phyloP scores from a whole-genome alignment of 2,329 filamentous ascomycete genomes.

The Fusarium sp. region DNA sequence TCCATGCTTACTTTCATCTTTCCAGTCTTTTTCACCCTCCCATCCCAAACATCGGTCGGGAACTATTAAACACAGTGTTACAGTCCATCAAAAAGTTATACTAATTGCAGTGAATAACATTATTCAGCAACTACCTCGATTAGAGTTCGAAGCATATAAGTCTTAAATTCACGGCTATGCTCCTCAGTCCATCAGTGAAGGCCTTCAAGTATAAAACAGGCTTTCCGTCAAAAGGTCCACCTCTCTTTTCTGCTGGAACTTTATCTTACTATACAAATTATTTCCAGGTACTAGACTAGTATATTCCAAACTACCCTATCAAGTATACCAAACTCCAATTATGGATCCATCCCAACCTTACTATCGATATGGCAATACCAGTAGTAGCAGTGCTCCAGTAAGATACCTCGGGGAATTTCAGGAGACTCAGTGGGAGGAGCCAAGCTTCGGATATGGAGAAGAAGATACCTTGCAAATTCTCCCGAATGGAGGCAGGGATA shows the following conservation, averaged over 20 bases:
- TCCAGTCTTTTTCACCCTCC: neutral
- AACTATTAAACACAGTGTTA: neutral
- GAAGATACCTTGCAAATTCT: neutral
- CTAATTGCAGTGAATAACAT: neutral
- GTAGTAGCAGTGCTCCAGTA: neutral
- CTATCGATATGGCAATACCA: neutral
- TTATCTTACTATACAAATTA: neutral
- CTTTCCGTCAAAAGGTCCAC: fast-evolving
- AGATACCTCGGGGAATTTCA: neutral
- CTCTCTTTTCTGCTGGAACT: neutral
- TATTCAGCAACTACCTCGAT: neutral
- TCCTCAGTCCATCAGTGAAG: neutral
- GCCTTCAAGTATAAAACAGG: neutral
- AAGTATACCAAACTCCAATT: neutral
- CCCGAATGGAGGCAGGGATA: neutral
- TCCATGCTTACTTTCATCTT: neutral
- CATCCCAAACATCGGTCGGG: fast-evolving
- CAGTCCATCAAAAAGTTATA: neutral
- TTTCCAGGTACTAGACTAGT: neutral
- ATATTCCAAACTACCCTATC: neutral
- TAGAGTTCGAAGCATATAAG: neutral
- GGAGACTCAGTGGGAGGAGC: neutral
- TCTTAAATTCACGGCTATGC: fast-evolving
- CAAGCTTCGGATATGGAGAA: neutral
- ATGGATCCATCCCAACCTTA: neutral